Evolutionary conservation across 805 yeast genomes (phyloP).

Genomic region (Wickerhamiella bombiphila): DNA sequence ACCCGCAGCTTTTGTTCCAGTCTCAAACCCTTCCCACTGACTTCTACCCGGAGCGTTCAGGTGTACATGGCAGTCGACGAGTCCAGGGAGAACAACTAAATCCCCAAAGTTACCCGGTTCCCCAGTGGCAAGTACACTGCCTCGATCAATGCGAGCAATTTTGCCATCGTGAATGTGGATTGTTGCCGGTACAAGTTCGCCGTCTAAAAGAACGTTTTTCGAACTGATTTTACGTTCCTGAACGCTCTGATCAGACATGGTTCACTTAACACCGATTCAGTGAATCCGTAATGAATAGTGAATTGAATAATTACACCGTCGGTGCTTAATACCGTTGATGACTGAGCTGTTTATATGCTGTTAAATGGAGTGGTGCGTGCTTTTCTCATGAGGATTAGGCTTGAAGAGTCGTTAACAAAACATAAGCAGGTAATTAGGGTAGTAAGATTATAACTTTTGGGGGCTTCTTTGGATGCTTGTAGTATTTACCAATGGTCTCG

Average conservation of each 20-base stretch:
- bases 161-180: conserved; percentile 34
- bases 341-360: not conserved
- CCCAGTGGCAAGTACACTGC: conserved; percentile 8
- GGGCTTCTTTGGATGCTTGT: no score
- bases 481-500: no score
- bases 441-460: no score
- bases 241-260: no score
- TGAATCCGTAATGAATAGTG: no score
- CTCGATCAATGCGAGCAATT: conserved; percentile 30
- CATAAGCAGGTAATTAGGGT: no score
- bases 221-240: not conserved
- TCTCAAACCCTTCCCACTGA: conserved; percentile 94
- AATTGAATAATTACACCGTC: no score
- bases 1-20: conserved; percentile 90
- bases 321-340: no score
- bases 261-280: no score
- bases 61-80: conserved; percentile 90
- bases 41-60: conserved; percentile 93
- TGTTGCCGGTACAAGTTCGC: conserved; percentile 19
- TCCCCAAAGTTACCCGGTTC: conserved; percentile 43
- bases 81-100: conserved; percentile 67
- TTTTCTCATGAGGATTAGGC: not conserved
- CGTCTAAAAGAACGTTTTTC: conserved; percentile 18
- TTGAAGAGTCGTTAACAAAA: not conserved
- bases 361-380: conserved; percentile 8